Percentiles rank a stretch among this genome's conserved stretches.
phyloP scores from a whole-genome alignment of 805 yeast species.

The Nakazawaea holstii region DNA sequence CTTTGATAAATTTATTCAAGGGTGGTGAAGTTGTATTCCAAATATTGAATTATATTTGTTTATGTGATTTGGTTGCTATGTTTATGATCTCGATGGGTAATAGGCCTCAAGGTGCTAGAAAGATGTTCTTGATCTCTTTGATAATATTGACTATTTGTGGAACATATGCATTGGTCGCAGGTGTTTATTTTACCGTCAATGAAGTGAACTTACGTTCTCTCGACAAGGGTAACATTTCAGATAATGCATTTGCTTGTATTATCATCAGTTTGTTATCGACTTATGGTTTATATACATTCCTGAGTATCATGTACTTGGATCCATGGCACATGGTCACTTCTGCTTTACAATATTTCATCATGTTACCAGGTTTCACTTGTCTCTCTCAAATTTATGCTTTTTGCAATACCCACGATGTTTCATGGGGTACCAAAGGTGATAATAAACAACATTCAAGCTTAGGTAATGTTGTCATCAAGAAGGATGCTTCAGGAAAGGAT shows the following conservation, averaged over 20 bases:
- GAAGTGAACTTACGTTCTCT: slow-evolving; percentile 35
- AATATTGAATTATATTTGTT: slow-evolving; percentile 77
- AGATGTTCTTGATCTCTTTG: slow-evolving; percentile 68
- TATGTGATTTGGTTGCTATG: slow-evolving; percentile 80
- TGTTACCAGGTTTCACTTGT: slow-evolving; percentile 87
- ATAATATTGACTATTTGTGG: slow-evolving; percentile 74
- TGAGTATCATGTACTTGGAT: slow-evolving; percentile 79
- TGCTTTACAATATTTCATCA: slow-evolving; percentile 72
- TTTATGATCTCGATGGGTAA: slow-evolving; percentile 94
- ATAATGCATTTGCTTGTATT: slow-evolving; percentile 62
- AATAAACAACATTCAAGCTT: slow-evolving; percentile 62
- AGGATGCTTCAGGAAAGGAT: slow-evolving; percentile 77
- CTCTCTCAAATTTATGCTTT: slow-evolving; percentile 92
- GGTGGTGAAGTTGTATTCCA: slow-evolving; percentile 86
- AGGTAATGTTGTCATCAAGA: slow-evolving; percentile 77
- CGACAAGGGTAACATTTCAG: slow-evolving; percentile 21
- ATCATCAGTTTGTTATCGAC: slow-evolving; percentile 85
- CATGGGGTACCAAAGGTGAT: slow-evolving; percentile 97
- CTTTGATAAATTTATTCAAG: slow-evolving; percentile 43
- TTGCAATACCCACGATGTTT: slow-evolving; percentile 92
- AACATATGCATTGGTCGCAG: slow-evolving; percentile 73
- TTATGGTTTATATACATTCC: slow-evolving; percentile 79
- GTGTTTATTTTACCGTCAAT: slow-evolving; percentile 68
- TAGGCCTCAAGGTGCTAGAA: slow-evolving; percentile 93
- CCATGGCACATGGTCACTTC: slow-evolving; percentile 93